These are phyloP conservation scores for Aspergillus olivimuriae DNA, from an alignment of 495 filamentous ascomycete genomes.

Conservation along the genomic window DNA sequence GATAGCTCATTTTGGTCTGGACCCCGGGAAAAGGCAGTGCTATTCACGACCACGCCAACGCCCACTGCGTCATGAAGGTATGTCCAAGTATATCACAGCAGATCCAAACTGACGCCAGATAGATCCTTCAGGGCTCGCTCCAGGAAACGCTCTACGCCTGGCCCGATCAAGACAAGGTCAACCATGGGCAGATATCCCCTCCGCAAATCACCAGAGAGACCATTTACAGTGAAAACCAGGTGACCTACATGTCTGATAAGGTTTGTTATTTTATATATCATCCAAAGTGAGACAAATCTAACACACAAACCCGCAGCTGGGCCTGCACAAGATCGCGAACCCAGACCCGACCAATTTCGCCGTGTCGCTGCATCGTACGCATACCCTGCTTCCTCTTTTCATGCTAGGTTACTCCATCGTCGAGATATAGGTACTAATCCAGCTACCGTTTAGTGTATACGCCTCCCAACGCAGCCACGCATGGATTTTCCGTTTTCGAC, in stretches of 20 bases:
- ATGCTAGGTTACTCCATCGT: neutral
- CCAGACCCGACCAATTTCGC: slow-evolving; percentile 62
- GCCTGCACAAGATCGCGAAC: slow-evolving; percentile 78
- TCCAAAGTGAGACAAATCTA: neutral
- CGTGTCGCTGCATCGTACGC: slow-evolving; percentile 77
- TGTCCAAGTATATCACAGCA: no score
- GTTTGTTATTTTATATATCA: slow-evolving; percentile 22
- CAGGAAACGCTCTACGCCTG: slow-evolving; percentile 76
- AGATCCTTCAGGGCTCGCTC: slow-evolving; percentile 69
- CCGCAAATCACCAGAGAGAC: slow-evolving; percentile 35
- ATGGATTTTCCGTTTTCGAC: slow-evolving; percentile 70
- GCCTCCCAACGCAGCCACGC: slow-evolving; percentile 74
- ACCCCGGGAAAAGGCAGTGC: slow-evolving; percentile 76
- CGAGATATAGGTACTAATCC: neutral
- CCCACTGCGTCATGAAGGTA: slow-evolving; percentile 68
- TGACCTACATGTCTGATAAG: slow-evolving; percentile 79
- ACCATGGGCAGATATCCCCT: slow-evolving; percentile 44
- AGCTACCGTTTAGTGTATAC: slow-evolving; percentile 60
- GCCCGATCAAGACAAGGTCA: slow-evolving; percentile 47
- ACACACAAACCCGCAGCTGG: slow-evolving; percentile 45
- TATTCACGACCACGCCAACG: slow-evolving; percentile 84
- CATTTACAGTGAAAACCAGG: slow-evolving; percentile 53
- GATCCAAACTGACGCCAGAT: slow-evolving; percentile 1
- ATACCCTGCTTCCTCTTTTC: no score
- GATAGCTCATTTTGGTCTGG: slow-evolving; percentile 84